A percentile compares a stretch with the other conserved stretches of the same genome.
These are phyloP conservation scores for Spizellomyces punctatus DNA, from an alignment of 192 early-diverging fungal genomes.

Conservation along the genomic window DNA sequence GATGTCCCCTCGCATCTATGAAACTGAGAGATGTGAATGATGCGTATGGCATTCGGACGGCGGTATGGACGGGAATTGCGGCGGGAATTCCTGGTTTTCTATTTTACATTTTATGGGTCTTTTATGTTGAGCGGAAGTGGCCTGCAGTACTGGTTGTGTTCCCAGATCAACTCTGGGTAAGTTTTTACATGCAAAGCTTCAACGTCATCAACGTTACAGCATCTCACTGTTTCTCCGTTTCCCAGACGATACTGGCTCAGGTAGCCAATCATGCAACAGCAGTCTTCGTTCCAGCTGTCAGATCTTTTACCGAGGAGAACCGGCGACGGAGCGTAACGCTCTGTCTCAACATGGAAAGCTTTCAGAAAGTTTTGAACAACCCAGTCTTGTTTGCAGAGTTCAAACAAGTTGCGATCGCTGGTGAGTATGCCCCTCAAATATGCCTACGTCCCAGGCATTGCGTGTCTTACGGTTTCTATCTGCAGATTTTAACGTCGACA, in stretches of 20 bases:
- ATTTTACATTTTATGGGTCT: constrained; percentile 6
- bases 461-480: no score
- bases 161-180: constrained; percentile 8
- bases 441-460: no score
- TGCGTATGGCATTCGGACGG: neutral
- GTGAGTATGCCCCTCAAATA: neutral
- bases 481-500: constrained; percentile 19
- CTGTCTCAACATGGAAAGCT: constrained; percentile 9
- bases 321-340: neutral
- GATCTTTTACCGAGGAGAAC: neutral
- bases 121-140: neutral
- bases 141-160: constrained; percentile 3
- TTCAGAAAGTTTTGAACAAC: constrained; percentile 8
- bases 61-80: neutral
- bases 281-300: neutral
- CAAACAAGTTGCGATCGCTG: constrained; percentile 10
- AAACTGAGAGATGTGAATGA: constrained; percentile 10
- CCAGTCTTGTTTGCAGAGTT: constrained; percentile 7
- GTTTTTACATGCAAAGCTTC: neutral
- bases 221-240: neutral
- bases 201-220: neutral
- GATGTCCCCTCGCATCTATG: neutral
- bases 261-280: constrained; percentile 7
- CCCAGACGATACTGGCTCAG: neutral
- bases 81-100: neutral